Evolutionary conservation across 495 filamentous ascomycete species (phyloP).

Genomic region (Talaromyces borbonicus): DNA sequence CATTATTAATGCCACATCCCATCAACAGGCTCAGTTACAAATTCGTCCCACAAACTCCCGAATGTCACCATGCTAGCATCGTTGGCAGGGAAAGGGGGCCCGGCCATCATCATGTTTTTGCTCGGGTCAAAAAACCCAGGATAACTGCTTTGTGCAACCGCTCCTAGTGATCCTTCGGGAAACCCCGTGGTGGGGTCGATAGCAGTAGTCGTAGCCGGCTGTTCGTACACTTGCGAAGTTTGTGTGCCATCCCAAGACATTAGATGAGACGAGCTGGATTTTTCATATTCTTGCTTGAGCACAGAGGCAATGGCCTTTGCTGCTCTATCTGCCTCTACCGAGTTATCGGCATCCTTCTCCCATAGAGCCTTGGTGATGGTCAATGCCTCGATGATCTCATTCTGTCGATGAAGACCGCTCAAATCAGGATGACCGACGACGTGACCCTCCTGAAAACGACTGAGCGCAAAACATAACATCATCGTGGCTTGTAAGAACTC

Average conservation of each 20-base stretch:
- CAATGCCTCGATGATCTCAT: constrained; percentile 5
- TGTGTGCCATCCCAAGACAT: too few relatives aligned
- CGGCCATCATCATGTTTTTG: background rate
- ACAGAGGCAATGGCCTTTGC: background rate
- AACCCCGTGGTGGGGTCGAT: background rate
- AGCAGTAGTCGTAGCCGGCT: background rate
- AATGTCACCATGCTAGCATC: background rate
- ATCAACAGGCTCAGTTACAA: background rate
- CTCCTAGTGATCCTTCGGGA: background rate
- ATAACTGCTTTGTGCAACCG: background rate
- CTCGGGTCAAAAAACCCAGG: background rate
- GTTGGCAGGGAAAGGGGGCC: background rate
- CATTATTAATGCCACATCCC: too few relatives aligned
- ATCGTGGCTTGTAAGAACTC: constrained; percentile 28
- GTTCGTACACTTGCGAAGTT: background rate
- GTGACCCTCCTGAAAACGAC: background rate
- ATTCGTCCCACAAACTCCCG: background rate
- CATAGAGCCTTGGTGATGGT: background rate
- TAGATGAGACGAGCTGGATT: too few relatives aligned
- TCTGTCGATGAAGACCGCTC: background rate
- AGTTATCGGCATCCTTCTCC: background rate
- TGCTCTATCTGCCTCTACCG: constrained; percentile 4
- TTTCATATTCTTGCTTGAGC: background rate
- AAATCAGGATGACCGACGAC: background rate
- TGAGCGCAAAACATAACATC: constrained; percentile 23